Evolutionary conservation across 768 basidiomycete species (phyloP).

Genomic region (Pisolithus tinctorius): DNA sequence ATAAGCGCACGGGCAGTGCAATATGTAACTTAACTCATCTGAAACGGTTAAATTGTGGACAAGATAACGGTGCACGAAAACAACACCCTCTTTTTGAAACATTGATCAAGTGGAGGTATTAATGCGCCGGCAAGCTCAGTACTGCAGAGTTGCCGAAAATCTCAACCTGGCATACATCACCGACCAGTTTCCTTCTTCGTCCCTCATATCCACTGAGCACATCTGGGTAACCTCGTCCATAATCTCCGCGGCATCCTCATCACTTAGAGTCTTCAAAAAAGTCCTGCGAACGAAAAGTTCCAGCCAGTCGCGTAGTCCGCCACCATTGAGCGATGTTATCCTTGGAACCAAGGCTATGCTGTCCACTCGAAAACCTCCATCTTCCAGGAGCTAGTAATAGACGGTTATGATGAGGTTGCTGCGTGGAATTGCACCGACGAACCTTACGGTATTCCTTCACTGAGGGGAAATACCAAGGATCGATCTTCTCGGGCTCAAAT

Average conservation of each 20-base stretch:
- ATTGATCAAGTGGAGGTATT: neutral
- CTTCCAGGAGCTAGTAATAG: conserved; percentile 42
- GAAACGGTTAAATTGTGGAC: neutral
- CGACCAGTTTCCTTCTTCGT: conserved; percentile 55
- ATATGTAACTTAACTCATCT: neutral
- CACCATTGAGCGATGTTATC: conserved; percentile 44
- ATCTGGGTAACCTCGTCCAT: conserved; percentile 57
- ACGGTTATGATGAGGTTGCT: neutral
- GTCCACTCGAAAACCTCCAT: conserved; percentile 49
- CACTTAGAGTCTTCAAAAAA: conserved; percentile 47
- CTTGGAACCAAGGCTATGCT: conserved; percentile 51
- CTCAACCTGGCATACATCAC: conserved; percentile 71
- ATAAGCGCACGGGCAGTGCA: neutral
- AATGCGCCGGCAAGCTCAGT: conserved; percentile 9
- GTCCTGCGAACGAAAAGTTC: conserved; percentile 55
- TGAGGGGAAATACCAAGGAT: conserved; percentile 86
- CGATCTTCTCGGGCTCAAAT: conserved; percentile 49
- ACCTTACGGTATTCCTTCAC: conserved; percentile 58
- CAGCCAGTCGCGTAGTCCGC: conserved; percentile 57
- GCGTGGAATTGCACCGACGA: conserved; percentile 7
- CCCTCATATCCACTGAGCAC: conserved; percentile 49
- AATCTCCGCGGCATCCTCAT: conserved; percentile 50
- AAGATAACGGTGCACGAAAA: neutral
- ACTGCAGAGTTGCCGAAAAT: conserved; percentile 45
- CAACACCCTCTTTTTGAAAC: too few species aligned